phyloP scores from a whole-genome alignment of 2,329 filamentous ascomycete genomes.

The Talaromyces pinophilus region DNA sequence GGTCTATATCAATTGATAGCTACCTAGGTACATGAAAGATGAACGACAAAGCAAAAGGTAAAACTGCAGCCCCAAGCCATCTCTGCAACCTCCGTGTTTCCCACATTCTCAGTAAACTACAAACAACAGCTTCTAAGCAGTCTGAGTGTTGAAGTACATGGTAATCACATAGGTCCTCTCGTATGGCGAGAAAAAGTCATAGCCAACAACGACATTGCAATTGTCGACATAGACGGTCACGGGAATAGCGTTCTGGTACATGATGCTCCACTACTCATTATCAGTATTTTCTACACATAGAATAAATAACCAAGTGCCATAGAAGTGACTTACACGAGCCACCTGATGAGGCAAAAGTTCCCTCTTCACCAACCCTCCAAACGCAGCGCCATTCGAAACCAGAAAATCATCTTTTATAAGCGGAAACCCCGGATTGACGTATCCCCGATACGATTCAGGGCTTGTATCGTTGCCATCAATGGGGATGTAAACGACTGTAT shows the following conservation, averaged over 20 bases:
- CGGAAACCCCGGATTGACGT: conserved; percentile 44
- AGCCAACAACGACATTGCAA: conserved; percentile 40
- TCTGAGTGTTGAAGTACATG: conserved; percentile 11
- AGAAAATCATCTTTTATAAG: conserved; percentile 36
- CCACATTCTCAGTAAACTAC: background rate
- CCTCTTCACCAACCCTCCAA: conserved; percentile 27
- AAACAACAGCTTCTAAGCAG: background rate
- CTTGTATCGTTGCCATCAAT: conserved; percentile 26
- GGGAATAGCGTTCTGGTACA: conserved; percentile 39
- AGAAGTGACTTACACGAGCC: background rate
- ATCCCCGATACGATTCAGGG: conserved; percentile 36
- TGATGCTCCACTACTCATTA: conserved; percentile 38
- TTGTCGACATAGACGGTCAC: conserved; percentile 40
- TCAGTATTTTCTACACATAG: background rate
- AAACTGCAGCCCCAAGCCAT: background rate
- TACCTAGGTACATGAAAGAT: background rate
- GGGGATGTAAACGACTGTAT: conserved; percentile 33
- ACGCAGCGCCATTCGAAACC: conserved; percentile 26
- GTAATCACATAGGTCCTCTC: conserved; percentile 18
- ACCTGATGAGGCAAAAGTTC: conserved; percentile 20
- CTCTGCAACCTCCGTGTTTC: background rate
- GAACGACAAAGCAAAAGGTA: background rate
- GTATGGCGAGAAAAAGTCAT: conserved; percentile 33
- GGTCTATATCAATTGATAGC: background rate
- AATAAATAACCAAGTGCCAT: conserved; percentile 17